phyloP scores from a whole-genome alignment of 768 basidiomycete genomes.

The Hericium rajendrae region DNA sequence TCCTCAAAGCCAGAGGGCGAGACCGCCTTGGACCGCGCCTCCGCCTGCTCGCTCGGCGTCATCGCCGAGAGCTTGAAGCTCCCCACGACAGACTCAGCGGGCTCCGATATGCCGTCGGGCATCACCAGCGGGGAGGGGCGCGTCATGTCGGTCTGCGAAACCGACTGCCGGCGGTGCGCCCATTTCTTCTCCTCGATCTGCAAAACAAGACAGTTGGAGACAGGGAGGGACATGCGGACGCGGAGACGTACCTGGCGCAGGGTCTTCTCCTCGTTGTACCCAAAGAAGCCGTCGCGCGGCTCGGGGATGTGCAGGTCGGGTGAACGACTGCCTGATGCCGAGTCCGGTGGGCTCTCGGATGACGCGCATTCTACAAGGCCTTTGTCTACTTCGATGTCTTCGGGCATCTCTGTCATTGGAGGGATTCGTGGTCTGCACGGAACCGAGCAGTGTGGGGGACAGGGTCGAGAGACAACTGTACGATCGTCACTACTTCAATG shows the following conservation, averaged over 20 bases:
- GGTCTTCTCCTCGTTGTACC: slow-evolving; percentile 70
- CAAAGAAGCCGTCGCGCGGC: slow-evolving; percentile 66
- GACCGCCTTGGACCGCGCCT: not conserved
- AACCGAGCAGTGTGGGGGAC: too few species aligned
- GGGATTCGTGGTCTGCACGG: too few species aligned
- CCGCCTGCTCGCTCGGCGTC: not conserved
- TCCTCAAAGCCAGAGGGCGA: not conserved
- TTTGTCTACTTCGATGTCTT: too few species aligned
- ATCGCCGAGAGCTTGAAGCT: not conserved
- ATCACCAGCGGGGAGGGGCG: slow-evolving; percentile 23
- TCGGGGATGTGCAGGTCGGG: slow-evolving; percentile 33
- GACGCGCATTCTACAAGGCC: too few species aligned
- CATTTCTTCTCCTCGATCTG: slow-evolving; percentile 70
- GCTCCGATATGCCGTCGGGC: not conserved
- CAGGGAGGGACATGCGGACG: not conserved
- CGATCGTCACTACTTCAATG: too few species aligned
- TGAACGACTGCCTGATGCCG: slow-evolving; percentile 1
- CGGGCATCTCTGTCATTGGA: too few species aligned
- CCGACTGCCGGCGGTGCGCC: slow-evolving; percentile 57
- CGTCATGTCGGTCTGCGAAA: slow-evolving; percentile 26
- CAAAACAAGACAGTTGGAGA: not conserved
- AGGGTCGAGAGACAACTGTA: too few species aligned
- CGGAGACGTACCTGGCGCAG: slow-evolving; percentile 52
- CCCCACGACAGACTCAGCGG: not conserved
- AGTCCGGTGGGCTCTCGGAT: not conserved